These are phyloP conservation scores for Botrytis aclada DNA, from an alignment of 2,329 filamentous ascomycete species.

Conservation along the genomic window DNA sequence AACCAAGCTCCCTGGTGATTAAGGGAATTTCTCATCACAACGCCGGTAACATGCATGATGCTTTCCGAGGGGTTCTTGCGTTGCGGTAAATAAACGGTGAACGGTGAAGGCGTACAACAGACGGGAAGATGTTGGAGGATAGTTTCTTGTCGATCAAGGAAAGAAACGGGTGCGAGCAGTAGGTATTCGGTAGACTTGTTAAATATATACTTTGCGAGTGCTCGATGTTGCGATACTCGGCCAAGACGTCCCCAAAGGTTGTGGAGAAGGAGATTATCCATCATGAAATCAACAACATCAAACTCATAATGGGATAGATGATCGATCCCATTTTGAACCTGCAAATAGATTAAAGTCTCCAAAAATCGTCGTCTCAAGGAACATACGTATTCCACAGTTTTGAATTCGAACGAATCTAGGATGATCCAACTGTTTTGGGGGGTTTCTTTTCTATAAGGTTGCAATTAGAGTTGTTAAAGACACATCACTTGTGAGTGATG, in stretches of 20 bases:
- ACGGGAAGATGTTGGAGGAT: background rate
- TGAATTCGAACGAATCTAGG: background rate
- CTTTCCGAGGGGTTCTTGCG: slow-evolving; percentile 12
- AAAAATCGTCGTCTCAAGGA: too few species aligned
- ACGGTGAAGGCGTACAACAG: background rate
- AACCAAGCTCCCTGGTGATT: too few species aligned
- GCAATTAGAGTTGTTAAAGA: background rate
- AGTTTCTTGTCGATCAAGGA: slow-evolving; percentile 9
- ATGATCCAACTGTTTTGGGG: background rate
- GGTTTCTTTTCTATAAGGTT: background rate
- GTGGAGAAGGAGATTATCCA: background rate
- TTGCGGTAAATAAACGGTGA: background rate
- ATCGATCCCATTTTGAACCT: background rate
- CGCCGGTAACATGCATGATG: slow-evolving; percentile 8
- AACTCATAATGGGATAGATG: background rate
- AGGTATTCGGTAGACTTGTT: background rate
- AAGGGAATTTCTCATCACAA: background rate
- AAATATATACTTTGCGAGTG: background rate
- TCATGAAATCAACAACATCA: background rate
- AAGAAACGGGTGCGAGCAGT: background rate
- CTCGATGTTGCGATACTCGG: background rate
- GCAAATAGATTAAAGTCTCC: background rate
- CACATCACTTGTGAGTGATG: too few species aligned
- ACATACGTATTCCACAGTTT: background rate
- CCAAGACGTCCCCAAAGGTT: background rate